phyloP scores from a whole-genome alignment of 2,329 filamentous ascomycete genomes.

The Penicillium sp. region DNA sequence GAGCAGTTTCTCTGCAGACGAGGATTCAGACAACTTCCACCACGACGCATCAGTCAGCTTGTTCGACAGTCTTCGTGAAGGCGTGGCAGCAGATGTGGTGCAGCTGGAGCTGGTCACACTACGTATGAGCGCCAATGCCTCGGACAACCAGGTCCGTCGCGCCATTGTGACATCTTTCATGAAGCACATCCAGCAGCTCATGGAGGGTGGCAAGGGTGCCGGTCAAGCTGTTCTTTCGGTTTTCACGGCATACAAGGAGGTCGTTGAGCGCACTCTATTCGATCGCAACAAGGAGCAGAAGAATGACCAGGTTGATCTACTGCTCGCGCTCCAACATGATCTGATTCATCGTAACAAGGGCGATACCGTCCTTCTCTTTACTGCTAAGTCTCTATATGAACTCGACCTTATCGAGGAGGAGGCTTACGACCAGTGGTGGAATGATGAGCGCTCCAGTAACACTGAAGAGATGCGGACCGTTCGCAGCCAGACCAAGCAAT shows the following conservation, averaged over 20 bases:
- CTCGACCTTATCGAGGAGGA: constrained; percentile 86
- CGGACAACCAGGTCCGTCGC: constrained; percentile 80
- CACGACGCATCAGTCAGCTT: constrained; percentile 81
- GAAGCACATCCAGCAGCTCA: constrained; percentile 72
- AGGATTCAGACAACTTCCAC: constrained; percentile 68
- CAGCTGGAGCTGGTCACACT: constrained; percentile 91
- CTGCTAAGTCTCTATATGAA: constrained; percentile 81
- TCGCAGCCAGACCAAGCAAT: constrained; percentile 68
- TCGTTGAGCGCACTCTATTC: constrained; percentile 60
- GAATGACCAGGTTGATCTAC: constrained; percentile 78
- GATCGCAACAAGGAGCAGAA: constrained; percentile 53
- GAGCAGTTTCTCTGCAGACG: constrained; percentile 67
- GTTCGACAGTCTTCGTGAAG: constrained; percentile 76
- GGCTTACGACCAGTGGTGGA: constrained; percentile 86
- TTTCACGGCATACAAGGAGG: constrained; percentile 62
- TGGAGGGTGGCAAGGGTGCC: constrained; percentile 57
- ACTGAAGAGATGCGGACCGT: constrained; percentile 68
- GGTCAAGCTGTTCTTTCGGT: constrained; percentile 63
- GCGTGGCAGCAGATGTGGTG: constrained; percentile 74
- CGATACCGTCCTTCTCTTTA: constrained; percentile 67
- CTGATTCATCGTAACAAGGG: constrained; percentile 64
- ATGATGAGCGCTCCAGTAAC: constrained; percentile 65
- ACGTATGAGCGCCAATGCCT: constrained; percentile 87
- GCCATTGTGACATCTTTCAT: constrained; percentile 84
- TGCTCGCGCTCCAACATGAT: constrained; percentile 78